Evolutionary conservation across 176 grass and related monocot genomes (phyloP), one percentile per base, ranked within the genome.

Genomic region (Carex parvula): DNA sequence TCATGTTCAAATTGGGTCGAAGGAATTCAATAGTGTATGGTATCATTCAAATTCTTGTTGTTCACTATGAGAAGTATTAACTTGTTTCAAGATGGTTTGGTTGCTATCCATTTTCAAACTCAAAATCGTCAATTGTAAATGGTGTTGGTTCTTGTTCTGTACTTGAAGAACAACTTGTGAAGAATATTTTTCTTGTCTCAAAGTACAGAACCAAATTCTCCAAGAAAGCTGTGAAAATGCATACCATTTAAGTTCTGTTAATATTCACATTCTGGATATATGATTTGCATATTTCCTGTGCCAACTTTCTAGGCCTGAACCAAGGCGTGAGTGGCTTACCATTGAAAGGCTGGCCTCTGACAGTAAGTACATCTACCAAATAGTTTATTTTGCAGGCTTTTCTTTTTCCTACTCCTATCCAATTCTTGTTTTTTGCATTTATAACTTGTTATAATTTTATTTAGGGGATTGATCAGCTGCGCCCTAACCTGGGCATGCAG

Each of bases 291-390:
- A 32, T 42, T 90, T 37, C 60, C 33, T 75, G 77, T 12, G 87
- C 54, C 81, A 84, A 60, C 11, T 87, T 57, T 83, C 41, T 84
- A 99, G 96, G 91, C 87, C 74, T 92, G 84, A 94, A 84, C 86
- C 96, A 99, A 94, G 96, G 91, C 82, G 89, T 92, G 56, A 91
- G 90, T 81, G 91, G 93, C 81, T 87, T 94, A 76, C 91, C 96
- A 16, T 85, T 99, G 37, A 99, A 95, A 92, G 96, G 96, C 68
- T 99, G 96, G 96, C 96, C 93, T 79, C 81, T 99, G 79, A 90
- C 93, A 50, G 93, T 97, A 91, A 88, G 90, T 88, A 62, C 1
- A 77, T 24, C 37, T 81, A 37, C 80, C 58, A 77, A 55, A 78
- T 56, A 65, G 8, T 73, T 74, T 74, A 57, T 76, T 74, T 65